A percentile compares a stretch with the other conserved stretches of the same genome.
Conservation (phyloP, 192 early-diverging fungal species). For the Martensiomyces pterosporus region DNA sequence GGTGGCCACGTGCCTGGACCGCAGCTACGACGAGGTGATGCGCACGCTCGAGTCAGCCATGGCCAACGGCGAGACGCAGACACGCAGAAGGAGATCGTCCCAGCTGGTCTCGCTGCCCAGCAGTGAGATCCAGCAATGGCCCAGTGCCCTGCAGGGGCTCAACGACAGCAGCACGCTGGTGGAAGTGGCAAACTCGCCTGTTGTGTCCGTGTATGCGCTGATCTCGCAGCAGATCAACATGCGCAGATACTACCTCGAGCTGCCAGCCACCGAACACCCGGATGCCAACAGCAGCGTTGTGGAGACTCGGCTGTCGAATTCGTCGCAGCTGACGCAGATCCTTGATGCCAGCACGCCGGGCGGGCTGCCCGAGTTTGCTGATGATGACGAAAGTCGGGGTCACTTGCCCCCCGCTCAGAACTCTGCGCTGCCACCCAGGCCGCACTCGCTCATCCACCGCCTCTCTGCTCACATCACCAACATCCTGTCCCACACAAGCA, state of each 20-base stretch:
- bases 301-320: constrained; percentile 11
- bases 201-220: constrained; percentile 46
- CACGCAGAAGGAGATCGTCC: not conserved
- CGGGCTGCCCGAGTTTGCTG: not conserved
- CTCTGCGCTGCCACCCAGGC: not conserved
- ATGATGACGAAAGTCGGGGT: not conserved
- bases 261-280: constrained; percentile 6
- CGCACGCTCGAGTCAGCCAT: constrained; percentile 25
- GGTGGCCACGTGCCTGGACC: constrained; percentile 38
- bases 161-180: constrained; percentile 6
- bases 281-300: not conserved
- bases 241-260: constrained; percentile 39
- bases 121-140: constrained; percentile 17
- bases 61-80: constrained; percentile 10
- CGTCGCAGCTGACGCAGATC: constrained; percentile 9
- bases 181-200: constrained; percentile 48
- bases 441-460: not conserved
- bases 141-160: constrained; percentile 5
- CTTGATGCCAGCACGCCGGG: not conserved
- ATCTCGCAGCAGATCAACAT: constrained; percentile 45
- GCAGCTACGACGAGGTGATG: constrained; percentile 26
- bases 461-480: not conserved
- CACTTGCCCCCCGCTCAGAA: not conserved
- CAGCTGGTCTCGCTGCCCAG: not conserved
- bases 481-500: not conserved